A percentile compares a stretch with the other conserved stretches of the same genome.
These are phyloP conservation scores for Pittosporum tobira DNA, from an alignment of 129 eudicot species.

Conservation along the genomic window DNA sequence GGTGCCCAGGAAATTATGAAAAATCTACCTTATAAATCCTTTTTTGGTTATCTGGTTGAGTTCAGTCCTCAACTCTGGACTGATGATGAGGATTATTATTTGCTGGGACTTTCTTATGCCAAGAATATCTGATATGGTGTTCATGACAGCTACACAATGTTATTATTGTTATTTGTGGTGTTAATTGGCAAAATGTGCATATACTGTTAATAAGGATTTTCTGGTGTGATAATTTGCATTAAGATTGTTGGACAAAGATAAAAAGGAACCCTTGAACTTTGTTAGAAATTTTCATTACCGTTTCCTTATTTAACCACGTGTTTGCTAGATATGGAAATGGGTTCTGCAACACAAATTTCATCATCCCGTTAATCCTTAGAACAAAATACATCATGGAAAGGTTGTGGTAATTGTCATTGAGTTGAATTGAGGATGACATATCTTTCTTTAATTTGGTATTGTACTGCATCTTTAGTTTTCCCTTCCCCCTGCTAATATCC, in stretches of 20 bases:
- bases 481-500: too few relatives aligned
- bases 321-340: not conserved
- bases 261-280: not conserved
- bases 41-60: not conserved
- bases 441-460: too few relatives aligned
- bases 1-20: not conserved
- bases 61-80: not conserved
- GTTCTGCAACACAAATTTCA: not conserved
- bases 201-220: not conserved
- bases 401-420: too few relatives aligned
- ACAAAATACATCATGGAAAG: not conserved
- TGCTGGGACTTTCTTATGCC: slow-evolving; percentile 1
- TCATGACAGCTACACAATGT: too few relatives aligned
- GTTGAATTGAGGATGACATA: not conserved
- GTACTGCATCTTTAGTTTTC: too few relatives aligned
- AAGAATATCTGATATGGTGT: not conserved
- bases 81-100: not conserved
- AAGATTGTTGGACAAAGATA: not conserved
- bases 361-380: not conserved
- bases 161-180: not conserved
- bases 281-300: not conserved
- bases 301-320: not conserved
- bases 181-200: not conserved
- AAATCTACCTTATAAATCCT: not conserved
- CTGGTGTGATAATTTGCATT: not conserved